These are phyloP conservation scores for Metschnikowia peoriensis DNA, from an alignment of 805 yeast species.

Conservation along the genomic window DNA sequence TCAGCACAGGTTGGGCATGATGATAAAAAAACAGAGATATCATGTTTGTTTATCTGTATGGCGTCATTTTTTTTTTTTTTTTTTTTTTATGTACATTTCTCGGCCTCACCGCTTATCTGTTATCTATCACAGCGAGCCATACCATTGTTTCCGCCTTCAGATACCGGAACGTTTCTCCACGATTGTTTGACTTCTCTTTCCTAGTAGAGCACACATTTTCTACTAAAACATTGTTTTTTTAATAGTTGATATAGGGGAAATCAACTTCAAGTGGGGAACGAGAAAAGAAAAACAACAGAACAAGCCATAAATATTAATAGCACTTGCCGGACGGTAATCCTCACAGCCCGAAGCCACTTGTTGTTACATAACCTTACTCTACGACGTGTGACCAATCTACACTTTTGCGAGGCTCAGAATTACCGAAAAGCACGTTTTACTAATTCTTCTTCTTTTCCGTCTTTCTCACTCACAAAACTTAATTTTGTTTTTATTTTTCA, in stretches of 20 bases:
- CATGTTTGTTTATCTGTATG: neutral
- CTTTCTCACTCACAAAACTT: neutral
- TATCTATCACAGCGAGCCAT: slow-evolving; percentile 1
- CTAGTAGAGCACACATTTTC: neutral
- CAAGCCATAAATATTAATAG: neutral
- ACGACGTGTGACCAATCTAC: slow-evolving; percentile 2
- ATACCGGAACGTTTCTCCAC: neutral
- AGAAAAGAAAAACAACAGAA: too few relatives aligned
- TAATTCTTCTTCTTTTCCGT: neutral
- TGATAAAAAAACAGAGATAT: too few relatives aligned
- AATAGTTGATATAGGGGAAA: too few relatives aligned
- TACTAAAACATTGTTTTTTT: too few relatives aligned
- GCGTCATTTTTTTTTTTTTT: neutral
- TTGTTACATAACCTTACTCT: neutral
- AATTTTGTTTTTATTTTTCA: neutral
- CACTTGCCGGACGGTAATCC: neutral
- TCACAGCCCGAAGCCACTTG: neutral
- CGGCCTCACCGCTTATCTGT: slow-evolving; percentile 10
- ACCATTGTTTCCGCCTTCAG: neutral
- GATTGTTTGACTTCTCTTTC: neutral
- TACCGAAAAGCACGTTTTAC: neutral
- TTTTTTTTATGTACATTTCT: neutral
- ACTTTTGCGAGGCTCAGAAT: neutral
- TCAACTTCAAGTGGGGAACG: too few relatives aligned
- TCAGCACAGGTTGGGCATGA: too few relatives aligned